Base-by-base conservation (phyloP, 2,329 filamentous ascomycete species). In the Xylariales sp. region DNA sequence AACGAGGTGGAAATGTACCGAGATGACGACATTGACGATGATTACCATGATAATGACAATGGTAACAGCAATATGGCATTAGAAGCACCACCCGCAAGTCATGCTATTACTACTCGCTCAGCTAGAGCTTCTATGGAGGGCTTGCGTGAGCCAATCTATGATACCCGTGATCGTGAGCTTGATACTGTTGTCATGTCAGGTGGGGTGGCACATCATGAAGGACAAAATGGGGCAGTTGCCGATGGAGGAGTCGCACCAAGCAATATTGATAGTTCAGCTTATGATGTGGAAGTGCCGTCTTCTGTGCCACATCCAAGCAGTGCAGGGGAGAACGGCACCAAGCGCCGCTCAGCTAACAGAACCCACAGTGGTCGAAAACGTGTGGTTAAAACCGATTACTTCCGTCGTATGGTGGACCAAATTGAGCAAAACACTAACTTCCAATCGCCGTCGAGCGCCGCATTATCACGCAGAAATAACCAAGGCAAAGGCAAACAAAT, bases 301-400 rank as follows among this genome's bases (percentile, higher is more conserved):
- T 70, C 73, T 43, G 43, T 74, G 48, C 64, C 72, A 49, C n/a
- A 30, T 53, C 56, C 60, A 10, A 62, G 18, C 10, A 56, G 41
- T 56, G 54, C 41, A 16, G 49, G 58, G 23, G 54, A 59, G 8
- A 14, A 48, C 4, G 43, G 41, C 59, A 10, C 58, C 10, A 56
- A 50, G 32, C 50, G 28, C 10, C 36, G 43, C 54, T 18, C 34
- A 18, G 61, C 43, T 46, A 45, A 64, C 7, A 75, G 67, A 53
- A 34, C 69, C 10, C 67, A 65, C 48, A 74, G 71, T 8, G 62
- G 71, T 45, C 72, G 73, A 55, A 78, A 75, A 41, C 75, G 76
- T 45, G 52, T 74, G 8, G 72, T 59, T 4, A 78, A 77, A 46
- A 65, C 66, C 2, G 67, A 73, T 30, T 78, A 74, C 58, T 73